Base-by-base conservation (phyloP, 345 rosid genomes). In the Nasturtium officinale region DNA sequence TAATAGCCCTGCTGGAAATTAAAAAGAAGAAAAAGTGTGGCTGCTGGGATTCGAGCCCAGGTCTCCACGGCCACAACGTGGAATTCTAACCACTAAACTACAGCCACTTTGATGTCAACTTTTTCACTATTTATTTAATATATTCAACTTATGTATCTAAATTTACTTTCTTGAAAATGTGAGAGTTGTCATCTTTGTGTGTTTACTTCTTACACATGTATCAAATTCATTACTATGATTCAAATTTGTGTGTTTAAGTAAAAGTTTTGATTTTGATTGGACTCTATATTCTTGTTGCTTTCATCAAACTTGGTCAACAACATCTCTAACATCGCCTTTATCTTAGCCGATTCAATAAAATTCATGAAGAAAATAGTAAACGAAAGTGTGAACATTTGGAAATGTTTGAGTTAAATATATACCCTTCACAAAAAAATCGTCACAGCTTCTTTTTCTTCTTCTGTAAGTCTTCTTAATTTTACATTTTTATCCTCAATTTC, bases 51-150 rank as follows among this genome's bases (percentile, higher is more conserved):
- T 89, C 89, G 87, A 89, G 92, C 96, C 87, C 86, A 80, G 92
- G 89, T 87, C 89, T 75, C 88, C 86, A 87, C 90, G 92, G 92
- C 89, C 92, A 87, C 92, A 85, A 87, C 89, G 88, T 86, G 82
- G 86, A 77, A 82, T 89, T 79, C 89, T 87, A 15, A 87, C 96
- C 90, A 82, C 96, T 89, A 87, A 81, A 83, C 89, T 87, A 87
- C 92, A 85, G 86, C 86, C 87, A 83, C 87, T 3, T 46, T 2
- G 26, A 0, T 21, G n/a, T 0, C 5, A 1, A 0, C 0, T 3
- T 0, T 0, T 5, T 26, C 20, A 11, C 2, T 9, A 25, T 23
- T 15, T 23, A 33, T 13, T 15, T 15, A 6, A 2, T n/a, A n/a
- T n/a, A n/a, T 11, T 9, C 11, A 35, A 0, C 9, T 35, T 8